These are phyloP conservation scores for Yamadazyma spencermartinsiae DNA, from an alignment of 1,139 yeast species.

Conservation along the genomic window DNA sequence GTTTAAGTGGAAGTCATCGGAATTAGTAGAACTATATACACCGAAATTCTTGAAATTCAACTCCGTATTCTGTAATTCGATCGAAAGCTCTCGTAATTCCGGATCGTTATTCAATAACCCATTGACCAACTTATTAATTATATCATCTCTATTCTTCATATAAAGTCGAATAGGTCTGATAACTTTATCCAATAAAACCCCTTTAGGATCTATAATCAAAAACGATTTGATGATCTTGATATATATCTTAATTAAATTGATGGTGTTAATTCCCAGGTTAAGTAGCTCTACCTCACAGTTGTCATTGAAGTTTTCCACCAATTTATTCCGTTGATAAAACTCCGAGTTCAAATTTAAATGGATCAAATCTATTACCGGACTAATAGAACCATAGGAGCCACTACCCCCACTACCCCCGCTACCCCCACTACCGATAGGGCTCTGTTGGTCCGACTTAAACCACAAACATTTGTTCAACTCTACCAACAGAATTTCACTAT, in stretches of 20 bases:
- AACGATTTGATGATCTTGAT: slow-evolving; percentile 74
- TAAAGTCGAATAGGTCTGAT: slow-evolving; percentile 70
- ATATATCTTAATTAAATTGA: slow-evolving; percentile 68
- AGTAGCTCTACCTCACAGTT: slow-evolving; percentile 54
- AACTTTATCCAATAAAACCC: slow-evolving; percentile 77
- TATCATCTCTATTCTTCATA: slow-evolving; percentile 71
- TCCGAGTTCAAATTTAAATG: slow-evolving; percentile 6
- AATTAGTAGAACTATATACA: background rate
- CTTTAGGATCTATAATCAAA: slow-evolving; percentile 79
- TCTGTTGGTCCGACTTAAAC: slow-evolving; percentile 18
- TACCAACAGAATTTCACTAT: slow-evolving; percentile 55
- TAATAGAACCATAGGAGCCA: background rate
- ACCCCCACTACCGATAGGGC: slow-evolving; percentile 3
- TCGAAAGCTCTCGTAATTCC: slow-evolving; percentile 50
- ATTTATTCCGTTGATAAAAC: slow-evolving; percentile 43
- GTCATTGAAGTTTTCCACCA: slow-evolving; percentile 56
- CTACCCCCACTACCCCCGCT: too few species aligned
- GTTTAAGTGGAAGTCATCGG: slow-evolving; percentile 43
- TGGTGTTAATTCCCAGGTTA: slow-evolving; percentile 83
- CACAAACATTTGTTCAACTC: slow-evolving; percentile 60
- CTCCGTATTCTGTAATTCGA: slow-evolving; percentile 42
- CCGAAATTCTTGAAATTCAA: slow-evolving; percentile 12
- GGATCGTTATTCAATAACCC: slow-evolving; percentile 63
- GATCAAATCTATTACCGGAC: background rate
- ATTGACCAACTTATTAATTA: slow-evolving; percentile 66